phyloP scores from a whole-genome alignment of 1,139 yeast genomes.

The Taiozyma sp. region DNA sequence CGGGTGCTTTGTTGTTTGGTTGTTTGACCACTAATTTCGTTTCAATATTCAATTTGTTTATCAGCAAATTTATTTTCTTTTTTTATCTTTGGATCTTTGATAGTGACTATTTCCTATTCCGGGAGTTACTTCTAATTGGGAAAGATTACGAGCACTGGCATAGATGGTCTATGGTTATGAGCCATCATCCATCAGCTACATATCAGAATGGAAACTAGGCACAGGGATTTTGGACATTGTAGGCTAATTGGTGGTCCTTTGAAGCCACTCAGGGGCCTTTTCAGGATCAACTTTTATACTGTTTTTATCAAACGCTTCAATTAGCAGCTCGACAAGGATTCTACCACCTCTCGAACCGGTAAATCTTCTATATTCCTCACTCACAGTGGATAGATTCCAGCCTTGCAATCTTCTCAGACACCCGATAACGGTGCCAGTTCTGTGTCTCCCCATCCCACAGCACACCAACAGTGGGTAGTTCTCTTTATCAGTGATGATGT shows the following conservation, averaged over 20 bases:
- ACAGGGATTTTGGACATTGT: too few species aligned
- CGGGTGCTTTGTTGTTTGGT: too few species aligned
- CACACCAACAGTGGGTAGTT: constrained; percentile 84
- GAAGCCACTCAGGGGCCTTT: constrained; percentile 45
- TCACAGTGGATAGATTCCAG: constrained; percentile 90
- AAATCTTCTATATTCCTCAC: constrained; percentile 90
- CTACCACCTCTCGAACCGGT: constrained; percentile 93
- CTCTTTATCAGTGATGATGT: constrained; percentile 62
- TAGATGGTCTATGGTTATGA: too few species aligned
- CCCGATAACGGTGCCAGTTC: constrained; percentile 95
- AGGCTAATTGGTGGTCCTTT: not conserved
- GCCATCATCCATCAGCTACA: too few species aligned
- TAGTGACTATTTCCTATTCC: too few species aligned
- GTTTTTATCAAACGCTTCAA: constrained; percentile 67
- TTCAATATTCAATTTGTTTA: not conserved
- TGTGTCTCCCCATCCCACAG: constrained; percentile 97
- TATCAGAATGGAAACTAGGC: too few species aligned
- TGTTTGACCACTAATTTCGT: too few species aligned
- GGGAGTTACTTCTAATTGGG: not conserved
- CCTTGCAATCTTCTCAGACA: constrained; percentile 87
- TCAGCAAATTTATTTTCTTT: not conserved
- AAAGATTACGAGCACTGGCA: not conserved
- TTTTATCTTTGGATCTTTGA: too few species aligned
- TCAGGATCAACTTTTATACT: constrained; percentile 45
- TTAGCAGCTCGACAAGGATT: constrained; percentile 81